Evolutionary conservation across 305 asterid genomes (phyloP).

Genomic region (Solanum chacoense): DNA sequence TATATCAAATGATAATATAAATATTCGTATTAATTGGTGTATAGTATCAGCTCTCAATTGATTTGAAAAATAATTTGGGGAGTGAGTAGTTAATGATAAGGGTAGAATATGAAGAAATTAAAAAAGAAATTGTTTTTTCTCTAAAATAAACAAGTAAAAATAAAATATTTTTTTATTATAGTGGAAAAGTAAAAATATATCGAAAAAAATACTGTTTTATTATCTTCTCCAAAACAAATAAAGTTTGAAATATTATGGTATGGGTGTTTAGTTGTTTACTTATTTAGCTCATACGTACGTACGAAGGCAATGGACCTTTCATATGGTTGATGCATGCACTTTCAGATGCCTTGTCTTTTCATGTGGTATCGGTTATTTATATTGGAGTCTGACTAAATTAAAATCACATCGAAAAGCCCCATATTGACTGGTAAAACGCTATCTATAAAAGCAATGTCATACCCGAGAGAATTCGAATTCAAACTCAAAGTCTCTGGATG

Average conservation of each 20-base stretch:
- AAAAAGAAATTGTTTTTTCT: background rate
- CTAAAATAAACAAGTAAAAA: background rate
- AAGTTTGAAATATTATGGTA: background rate
- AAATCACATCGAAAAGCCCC: fast-evolving
- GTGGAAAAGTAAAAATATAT: background rate
- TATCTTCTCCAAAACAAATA: background rate
- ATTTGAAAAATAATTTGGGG: background rate
- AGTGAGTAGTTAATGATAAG: background rate
- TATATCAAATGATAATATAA: background rate
- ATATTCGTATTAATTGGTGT: background rate
- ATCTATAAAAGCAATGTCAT: no score
- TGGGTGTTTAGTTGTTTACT: background rate
- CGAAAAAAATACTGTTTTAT: background rate
- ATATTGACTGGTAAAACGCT: no score
- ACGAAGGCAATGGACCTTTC: background rate
- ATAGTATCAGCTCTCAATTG: background rate
- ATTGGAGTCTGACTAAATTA: no score
- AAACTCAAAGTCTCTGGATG: no score
- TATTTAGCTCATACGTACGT: background rate
- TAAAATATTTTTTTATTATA: background rate
- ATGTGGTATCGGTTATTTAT: no score
- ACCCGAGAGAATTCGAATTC: no score
- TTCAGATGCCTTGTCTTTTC: background rate
- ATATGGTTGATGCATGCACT: background rate
- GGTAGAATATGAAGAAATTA: background rate